Evolutionary conservation across 2,329 filamentous ascomycete species (phyloP), one percentile per base, ranked within the genome.

Genomic region (Fusarium mexicanum): DNA sequence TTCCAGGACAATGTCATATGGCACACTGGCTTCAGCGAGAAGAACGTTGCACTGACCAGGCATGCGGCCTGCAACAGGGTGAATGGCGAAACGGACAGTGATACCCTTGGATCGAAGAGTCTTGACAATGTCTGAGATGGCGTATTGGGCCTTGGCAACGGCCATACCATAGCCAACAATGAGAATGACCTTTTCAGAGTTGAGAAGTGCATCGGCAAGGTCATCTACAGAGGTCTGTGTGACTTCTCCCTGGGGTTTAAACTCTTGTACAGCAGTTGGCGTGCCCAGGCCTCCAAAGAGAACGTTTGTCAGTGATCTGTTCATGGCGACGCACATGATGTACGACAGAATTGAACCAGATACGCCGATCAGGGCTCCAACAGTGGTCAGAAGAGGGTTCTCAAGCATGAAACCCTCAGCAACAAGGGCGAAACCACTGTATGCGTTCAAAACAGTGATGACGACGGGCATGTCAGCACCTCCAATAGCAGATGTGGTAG

Each of bases 391-490:
- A 2, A 98, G 87, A 0, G 94, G 91, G 67, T 97, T 97, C 75
- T 96, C 91, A 20, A 98, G 86, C 95, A 98, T 98, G 81, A 97
- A 92, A 0, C 95, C 95, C 82, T 98, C 94, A 0, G 95, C 94
- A 0, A 98, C 94, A 6, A 98, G 87, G 0, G 95, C 95, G 66
- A 97, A 98, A 18, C 95, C 95, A 54, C 93, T 96, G 80, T 97
- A 97, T 0, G 94, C 94, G 76, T 97, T 98, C 26, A 98, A 84
- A 2, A 97, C 94, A 0, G 94, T 97, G 72, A 97, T 97, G 38
- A 96, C 94, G 10, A 97, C 94, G 20, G 92, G 94, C 94, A 97
- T 97, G 79, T 98, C 95, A 18, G 94, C 94, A n/a, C 94, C 95
- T 29, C 95, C 95, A 78, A 98, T 97, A 1, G 94, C 94, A 5